Conservation (phyloP, 1,139 yeast species). For the Yamadazyma trypodendri region DNA sequence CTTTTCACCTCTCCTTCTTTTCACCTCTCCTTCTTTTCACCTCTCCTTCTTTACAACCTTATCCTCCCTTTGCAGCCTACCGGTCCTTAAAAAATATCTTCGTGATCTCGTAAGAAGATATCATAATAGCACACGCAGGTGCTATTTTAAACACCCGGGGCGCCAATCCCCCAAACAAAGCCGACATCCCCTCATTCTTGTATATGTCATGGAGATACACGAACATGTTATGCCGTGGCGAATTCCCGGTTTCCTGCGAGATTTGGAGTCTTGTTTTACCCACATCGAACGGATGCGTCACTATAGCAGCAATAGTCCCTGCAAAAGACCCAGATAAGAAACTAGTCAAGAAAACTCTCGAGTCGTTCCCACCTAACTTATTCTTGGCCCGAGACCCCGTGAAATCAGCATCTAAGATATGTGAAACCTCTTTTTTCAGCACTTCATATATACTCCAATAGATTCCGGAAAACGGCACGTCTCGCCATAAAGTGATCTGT, state of each 20-base stretch:
- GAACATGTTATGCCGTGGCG: conserved; percentile 52
- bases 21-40: too few species aligned
- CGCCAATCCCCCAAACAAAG: conserved; percentile 78
- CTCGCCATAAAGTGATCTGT: conserved; percentile 89
- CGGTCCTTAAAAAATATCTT: conserved; percentile 52
- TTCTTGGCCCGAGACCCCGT: conserved; percentile 3
- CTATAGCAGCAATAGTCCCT: conserved; percentile 81
- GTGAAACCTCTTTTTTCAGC: conserved; percentile 28
- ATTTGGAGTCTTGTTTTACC: conserved; percentile 94
- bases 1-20: too few species aligned
- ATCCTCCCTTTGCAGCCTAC: too few species aligned
- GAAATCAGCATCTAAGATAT: conserved; percentile 26
- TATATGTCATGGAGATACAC: conserved; percentile 60
- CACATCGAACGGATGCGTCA: conserved; percentile 94
- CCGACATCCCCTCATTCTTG: conserved; percentile 68
- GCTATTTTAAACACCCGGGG: conserved; percentile 91
- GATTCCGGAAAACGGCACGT: conserved; percentile 93
- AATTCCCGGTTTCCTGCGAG: conserved; percentile 25
- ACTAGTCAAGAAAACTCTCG: conserved; percentile 65
- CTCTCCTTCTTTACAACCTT: too few species aligned
- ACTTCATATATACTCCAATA: conserved; percentile 88
- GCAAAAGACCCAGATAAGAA: conserved; percentile 83
- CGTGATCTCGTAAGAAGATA: conserved; percentile 88
- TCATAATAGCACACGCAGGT: conserved; percentile 98
- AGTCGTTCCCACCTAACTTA: conserved; percentile 29